A percentile compares a stretch with the other conserved stretches of the same genome.
phyloP scores from a whole-genome alignment of 2,329 filamentous ascomycete genomes.

The Aspergillus quadrilineatus region DNA sequence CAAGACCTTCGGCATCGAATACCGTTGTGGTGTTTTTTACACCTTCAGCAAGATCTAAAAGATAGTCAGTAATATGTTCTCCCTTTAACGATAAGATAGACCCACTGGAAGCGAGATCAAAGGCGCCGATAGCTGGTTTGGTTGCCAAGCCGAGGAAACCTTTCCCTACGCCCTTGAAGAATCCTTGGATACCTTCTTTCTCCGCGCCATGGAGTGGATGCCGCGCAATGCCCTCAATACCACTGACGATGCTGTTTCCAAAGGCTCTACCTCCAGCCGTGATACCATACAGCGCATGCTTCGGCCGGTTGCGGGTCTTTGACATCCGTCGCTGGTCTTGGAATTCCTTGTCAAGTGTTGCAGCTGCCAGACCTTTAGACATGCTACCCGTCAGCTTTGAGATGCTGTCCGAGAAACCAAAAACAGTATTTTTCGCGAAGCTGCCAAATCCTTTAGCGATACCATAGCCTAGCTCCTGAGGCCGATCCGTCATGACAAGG shows the following conservation, averaged over 20 bases:
- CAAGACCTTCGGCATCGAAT: constrained; percentile 90
- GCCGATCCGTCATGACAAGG: constrained; percentile 90
- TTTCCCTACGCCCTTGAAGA: constrained; percentile 97
- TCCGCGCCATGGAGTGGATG: constrained; percentile 95
- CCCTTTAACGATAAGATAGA: neutral
- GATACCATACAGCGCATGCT: constrained; percentile 95
- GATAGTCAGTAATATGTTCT: constrained; percentile 12
- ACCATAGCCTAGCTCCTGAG: constrained; percentile 89
- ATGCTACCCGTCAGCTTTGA: constrained; percentile 97
- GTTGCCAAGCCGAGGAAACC: constrained; percentile 91
- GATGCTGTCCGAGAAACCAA: constrained; percentile 94
- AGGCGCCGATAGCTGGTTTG: constrained; percentile 93
- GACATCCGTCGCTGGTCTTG: constrained; percentile 95
- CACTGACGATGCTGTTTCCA: constrained; percentile 86
- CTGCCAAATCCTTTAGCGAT: constrained; percentile 96
- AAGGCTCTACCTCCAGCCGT: constrained; percentile 94
- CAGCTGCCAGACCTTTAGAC: constrained; percentile 91
- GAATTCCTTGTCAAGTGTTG: constrained; percentile 97
- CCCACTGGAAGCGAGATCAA: constrained; percentile 84
- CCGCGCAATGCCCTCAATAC: constrained; percentile 86
- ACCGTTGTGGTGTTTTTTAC: constrained; percentile 98
- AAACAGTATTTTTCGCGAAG: constrained; percentile 98
- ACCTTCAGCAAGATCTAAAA: constrained; percentile 77
- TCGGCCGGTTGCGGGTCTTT: constrained; percentile 86
- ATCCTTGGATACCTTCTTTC: constrained; percentile 88